A percentile compares a stretch with the other conserved stretches of the same genome.
phyloP scores from a whole-genome alignment of 768 basidiomycete genomes.

The Chalciporus pseudorubinellus region DNA sequence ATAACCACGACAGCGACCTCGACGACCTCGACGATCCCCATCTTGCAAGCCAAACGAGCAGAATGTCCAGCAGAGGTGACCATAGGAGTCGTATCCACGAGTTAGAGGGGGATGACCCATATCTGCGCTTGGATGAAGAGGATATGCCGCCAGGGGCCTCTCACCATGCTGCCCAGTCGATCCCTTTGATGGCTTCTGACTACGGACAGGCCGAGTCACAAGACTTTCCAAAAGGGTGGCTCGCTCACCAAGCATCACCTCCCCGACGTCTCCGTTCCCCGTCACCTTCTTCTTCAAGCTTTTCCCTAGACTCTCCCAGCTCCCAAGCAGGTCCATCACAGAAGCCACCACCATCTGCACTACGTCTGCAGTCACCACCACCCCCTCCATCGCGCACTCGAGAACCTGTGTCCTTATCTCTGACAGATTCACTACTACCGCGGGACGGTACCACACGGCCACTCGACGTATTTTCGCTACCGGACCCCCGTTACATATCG shows the following conservation, averaged over 20 bases:
- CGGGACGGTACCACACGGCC: slow-evolving; percentile 65
- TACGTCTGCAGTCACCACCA: slow-evolving; percentile 37
- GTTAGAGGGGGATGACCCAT: slow-evolving; percentile 70
- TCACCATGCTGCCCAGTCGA: slow-evolving; percentile 34
- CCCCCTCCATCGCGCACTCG: slow-evolving; percentile 42
- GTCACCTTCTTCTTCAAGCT: slow-evolving; percentile 37
- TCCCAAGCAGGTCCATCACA: slow-evolving; percentile 37
- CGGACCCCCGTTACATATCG: slow-evolving; percentile 69
- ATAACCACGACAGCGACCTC: slow-evolving; percentile 48
- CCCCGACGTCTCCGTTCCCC: slow-evolving; percentile 44
- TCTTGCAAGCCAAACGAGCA: slow-evolving; percentile 39
- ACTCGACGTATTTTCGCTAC: slow-evolving; percentile 70
- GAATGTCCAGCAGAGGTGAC: slow-evolving; percentile 30
- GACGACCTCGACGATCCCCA: slow-evolving; percentile 81
- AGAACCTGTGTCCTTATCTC: slow-evolving; percentile 54
- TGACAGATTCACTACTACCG: slow-evolving; percentile 80
- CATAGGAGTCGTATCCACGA: slow-evolving; percentile 29
- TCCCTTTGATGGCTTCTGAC: slow-evolving; percentile 37
- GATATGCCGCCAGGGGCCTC: slow-evolving; percentile 45
- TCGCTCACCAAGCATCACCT: slow-evolving; percentile 73
- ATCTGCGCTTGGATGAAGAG: slow-evolving; percentile 72
- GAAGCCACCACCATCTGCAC: slow-evolving; percentile 25
- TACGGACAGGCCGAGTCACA: slow-evolving; percentile 39
- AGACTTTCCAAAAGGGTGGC: slow-evolving; percentile 54
- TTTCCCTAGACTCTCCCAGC: slow-evolving; percentile 30